Conservation (phyloP, 2,329 filamentous ascomycete species). For the Coleophoma crateriformis region DNA sequence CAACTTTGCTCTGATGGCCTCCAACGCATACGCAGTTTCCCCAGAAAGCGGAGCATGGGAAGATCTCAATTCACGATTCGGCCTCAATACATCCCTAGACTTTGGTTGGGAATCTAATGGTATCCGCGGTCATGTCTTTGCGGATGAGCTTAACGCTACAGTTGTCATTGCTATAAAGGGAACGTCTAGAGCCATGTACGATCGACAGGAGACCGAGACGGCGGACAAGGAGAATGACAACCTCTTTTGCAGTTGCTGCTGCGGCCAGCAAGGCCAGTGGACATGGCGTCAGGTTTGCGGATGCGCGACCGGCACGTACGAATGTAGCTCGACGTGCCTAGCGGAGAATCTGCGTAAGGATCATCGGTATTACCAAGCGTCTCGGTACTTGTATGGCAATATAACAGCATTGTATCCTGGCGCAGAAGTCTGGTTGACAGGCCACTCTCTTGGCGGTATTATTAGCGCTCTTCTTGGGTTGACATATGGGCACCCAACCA, state of each 20-base stretch:
- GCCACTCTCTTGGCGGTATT: conserved; percentile 88
- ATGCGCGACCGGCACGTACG: conserved; percentile 77
- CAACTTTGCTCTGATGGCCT: conserved; percentile 77
- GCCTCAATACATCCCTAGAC: conserved; percentile 77
- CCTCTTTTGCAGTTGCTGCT: conserved; percentile 93
- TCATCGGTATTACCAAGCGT: conserved; percentile 84
- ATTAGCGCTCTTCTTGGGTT: conserved; percentile 78
- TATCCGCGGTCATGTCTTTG: conserved; percentile 83
- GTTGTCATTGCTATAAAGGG: conserved; percentile 89
- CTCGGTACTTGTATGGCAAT: conserved; percentile 83
- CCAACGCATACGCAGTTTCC: conserved; percentile 76
- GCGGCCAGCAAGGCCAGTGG: conserved; percentile 83
- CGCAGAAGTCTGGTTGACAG: conserved; percentile 79
- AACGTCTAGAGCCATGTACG: conserved; percentile 80
- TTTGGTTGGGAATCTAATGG: conserved; percentile 91
- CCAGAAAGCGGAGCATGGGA: conserved; percentile 71
- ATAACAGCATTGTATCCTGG: conserved; percentile 81
- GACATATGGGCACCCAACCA: conserved; percentile 79
- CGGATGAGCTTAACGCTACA: conserved; percentile 76
- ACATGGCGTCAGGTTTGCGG: conserved; percentile 87
- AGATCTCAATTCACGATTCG: conserved; percentile 54
- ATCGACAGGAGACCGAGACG: conserved; percentile 89
- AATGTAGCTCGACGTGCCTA: conserved; percentile 87
- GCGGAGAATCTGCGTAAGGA: conserved; percentile 67
- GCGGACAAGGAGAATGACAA: conserved; percentile 98